Conservation (phyloP, 176 grass and related monocot genomes). For the Pontederia paniculata region DNA sequence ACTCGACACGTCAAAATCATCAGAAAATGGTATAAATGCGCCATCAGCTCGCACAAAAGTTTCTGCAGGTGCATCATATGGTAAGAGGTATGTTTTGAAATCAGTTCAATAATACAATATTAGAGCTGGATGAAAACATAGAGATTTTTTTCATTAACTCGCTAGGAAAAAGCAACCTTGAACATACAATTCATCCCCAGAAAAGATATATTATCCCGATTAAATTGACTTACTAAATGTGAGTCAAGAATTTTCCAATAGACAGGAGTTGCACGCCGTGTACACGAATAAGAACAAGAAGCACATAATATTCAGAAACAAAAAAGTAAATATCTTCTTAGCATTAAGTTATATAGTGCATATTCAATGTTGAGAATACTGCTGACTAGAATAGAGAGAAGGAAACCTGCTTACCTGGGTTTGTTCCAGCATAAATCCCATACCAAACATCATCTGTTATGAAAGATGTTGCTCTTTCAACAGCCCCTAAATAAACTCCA, state of each 20-base stretch:
- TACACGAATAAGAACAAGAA: no score
- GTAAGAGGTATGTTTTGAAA: slow-evolving; percentile 41
- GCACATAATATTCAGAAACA: no score
- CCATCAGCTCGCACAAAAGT: slow-evolving; percentile 98
- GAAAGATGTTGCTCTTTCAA: slow-evolving; percentile 93
- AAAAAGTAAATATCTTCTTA: no score
- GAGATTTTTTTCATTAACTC: no score
- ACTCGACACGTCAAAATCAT: slow-evolving; percentile 67
- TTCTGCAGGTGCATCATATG: slow-evolving; percentile 48
- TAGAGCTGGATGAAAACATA: no score
- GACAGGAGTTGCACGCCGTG: no score
- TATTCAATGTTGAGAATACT: no score
- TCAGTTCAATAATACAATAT: slow-evolving; percentile 15
- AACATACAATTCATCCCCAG: not conserved
- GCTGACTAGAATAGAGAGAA: slow-evolving; percentile 14
- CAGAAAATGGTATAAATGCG: slow-evolving; percentile 87
- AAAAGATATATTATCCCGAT: not conserved
- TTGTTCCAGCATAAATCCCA: slow-evolving; percentile 95
- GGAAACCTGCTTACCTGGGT: slow-evolving; percentile 69
- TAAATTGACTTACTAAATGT: no score
- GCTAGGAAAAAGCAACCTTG: not conserved
- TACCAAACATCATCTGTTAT: slow-evolving; percentile 99
- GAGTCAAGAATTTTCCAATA: no score
- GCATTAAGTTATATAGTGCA: slow-evolving; percentile 1
- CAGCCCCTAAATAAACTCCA: slow-evolving; percentile 97